phyloP scores from a whole-genome alignment of 2,329 filamentous ascomycete genomes.

The Fonsecaea erecta region DNA sequence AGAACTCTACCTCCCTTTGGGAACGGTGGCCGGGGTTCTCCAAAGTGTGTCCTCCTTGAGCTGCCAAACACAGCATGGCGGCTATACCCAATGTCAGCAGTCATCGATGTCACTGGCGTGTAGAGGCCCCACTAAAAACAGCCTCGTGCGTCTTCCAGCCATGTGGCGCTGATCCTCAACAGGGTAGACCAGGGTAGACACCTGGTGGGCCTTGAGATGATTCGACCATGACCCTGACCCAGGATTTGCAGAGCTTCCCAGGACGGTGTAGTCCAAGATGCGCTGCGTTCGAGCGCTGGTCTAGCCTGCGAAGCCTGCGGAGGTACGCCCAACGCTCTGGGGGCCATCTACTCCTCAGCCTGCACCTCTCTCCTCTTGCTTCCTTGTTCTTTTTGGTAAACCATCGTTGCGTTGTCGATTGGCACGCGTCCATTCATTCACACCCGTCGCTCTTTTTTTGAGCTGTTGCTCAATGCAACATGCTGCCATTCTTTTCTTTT shows the following conservation, averaged over 20 bases:
- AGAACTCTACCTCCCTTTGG: neutral
- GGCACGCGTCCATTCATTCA: constrained; percentile 31
- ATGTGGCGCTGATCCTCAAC: constrained; percentile 18
- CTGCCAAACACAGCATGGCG: constrained; percentile 5
- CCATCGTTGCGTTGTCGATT: constrained; percentile 21
- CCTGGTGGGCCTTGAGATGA: neutral
- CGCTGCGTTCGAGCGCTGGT: neutral
- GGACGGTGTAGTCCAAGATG: neutral
- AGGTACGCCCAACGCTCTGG: constrained; percentile 2
- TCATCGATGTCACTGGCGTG: constrained; percentile 1
- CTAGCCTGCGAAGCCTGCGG: constrained; percentile 4
- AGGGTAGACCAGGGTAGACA: neutral
- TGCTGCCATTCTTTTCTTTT: constrained; percentile 35
- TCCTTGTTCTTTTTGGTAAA: constrained; percentile 15
- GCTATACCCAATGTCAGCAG: neutral
- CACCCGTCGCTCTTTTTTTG: constrained; percentile 28
- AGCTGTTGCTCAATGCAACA: constrained; percentile 33
- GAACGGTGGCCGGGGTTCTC: neutral
- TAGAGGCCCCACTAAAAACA: neutral
- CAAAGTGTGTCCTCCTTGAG: neutral
- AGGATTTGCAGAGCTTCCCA: constrained; percentile 1
- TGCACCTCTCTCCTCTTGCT: neutral
- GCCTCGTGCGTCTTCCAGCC: constrained; percentile 14
- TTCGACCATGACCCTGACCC: neutral
- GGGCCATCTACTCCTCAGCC: constrained; percentile 4